Conservation (phyloP, 306 rosid species). For the Lathyrus aphaca region DNA sequence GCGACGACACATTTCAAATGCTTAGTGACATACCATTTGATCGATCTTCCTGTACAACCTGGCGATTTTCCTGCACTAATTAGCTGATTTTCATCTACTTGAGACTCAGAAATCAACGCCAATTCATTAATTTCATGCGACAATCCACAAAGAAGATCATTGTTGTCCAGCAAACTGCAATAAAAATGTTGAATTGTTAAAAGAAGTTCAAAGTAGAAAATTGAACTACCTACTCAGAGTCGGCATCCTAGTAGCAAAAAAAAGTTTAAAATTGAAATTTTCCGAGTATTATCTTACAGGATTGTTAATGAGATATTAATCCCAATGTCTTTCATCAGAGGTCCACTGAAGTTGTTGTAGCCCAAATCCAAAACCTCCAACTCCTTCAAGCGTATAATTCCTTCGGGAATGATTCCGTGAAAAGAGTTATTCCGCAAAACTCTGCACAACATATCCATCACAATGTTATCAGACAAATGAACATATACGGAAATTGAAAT, state of each 20-base stretch:
- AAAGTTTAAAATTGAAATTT: constrained; percentile 22
- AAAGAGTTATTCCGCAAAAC: constrained; percentile 84
- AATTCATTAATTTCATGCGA: constrained; percentile 65
- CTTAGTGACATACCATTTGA: constrained; percentile 54
- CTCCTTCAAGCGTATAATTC: constrained; percentile 61
- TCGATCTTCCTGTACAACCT: constrained; percentile 49
- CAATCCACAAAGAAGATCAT: constrained; percentile 61
- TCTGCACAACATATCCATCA: constrained; percentile 51
- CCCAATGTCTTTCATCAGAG: constrained; percentile 70
- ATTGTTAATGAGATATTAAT: constrained; percentile 61
- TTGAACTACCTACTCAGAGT: background rate
- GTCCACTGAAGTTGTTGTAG: constrained; percentile 73
- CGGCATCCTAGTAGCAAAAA: constrained; percentile 15
- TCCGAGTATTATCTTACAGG: constrained; percentile 64
- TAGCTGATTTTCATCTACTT: constrained; percentile 68
- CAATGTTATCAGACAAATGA: constrained; percentile 33
- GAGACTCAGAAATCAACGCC: constrained; percentile 68
- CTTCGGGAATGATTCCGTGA: constrained; percentile 68
- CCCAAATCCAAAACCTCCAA: constrained; percentile 93
- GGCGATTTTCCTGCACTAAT: constrained; percentile 42
- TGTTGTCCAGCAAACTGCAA: constrained; percentile 86
- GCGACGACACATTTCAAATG: constrained; percentile 33
- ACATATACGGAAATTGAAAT: constrained; percentile 12
- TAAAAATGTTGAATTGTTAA: constrained; percentile 13
- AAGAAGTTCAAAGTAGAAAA: constrained; percentile 2